Evolutionary conservation across 176 grass and related monocot genomes (phyloP).

Genomic region (Raddia guianensis): DNA sequence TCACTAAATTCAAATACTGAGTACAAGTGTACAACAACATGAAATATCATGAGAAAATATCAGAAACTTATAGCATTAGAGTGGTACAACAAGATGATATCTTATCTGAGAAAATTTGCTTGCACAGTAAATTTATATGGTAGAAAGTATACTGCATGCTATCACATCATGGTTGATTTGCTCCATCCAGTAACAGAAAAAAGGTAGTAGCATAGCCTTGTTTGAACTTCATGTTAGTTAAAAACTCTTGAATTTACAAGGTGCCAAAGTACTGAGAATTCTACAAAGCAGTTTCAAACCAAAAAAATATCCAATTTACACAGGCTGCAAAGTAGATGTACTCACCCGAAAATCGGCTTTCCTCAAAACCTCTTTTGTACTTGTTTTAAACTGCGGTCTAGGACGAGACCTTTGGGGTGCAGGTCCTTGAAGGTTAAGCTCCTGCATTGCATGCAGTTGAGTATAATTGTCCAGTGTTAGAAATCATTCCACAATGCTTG

Average conservation of each 20-base stretch:
- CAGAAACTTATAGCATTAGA: constrained; percentile 2
- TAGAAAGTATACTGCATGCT: neutral
- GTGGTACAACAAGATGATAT: constrained; percentile 1
- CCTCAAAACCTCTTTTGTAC: constrained; percentile 72
- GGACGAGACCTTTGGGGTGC: constrained; percentile 43
- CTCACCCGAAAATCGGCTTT: constrained; percentile 97
- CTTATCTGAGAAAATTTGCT: constrained; percentile 7
- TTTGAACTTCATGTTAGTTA: constrained; percentile 7
- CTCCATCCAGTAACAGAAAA: neutral
- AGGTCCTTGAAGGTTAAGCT: constrained; percentile 87
- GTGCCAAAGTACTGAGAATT: neutral
- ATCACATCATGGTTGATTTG: neutral
- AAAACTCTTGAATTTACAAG: constrained; percentile 17
- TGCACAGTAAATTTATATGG: neutral
- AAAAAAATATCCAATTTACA: constrained; percentile 21
- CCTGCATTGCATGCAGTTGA: constrained; percentile 55
- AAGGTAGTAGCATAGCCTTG: neutral
- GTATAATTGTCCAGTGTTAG: constrained; percentile 29
- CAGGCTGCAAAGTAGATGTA: constrained; percentile 19
- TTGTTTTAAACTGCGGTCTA: constrained; percentile 68
- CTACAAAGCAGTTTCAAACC: neutral
- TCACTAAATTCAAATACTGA: constrained; percentile 27
- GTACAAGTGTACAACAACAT: neutral
- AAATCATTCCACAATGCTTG: constrained; percentile 20
- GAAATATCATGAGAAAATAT: neutral